These are phyloP conservation scores for Thermoascus crustaceus DNA, from an alignment of 2,329 filamentous ascomycete genomes.

Conservation along the genomic window DNA sequence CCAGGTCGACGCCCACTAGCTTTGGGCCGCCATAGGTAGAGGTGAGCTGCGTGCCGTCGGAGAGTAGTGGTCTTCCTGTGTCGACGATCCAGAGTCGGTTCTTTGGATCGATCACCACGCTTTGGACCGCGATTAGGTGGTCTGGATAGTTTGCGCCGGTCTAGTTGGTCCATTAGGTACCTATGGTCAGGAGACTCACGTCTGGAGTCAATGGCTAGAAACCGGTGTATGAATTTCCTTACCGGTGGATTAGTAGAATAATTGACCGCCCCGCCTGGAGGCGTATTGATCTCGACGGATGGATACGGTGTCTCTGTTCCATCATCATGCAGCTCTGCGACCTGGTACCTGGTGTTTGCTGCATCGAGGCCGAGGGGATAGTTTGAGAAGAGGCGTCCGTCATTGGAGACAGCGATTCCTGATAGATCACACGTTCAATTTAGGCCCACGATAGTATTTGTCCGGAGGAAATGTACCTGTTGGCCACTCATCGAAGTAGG, in stretches of 20 bases:
- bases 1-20: conserved; percentile 41
- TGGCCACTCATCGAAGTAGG: conserved; percentile 45
- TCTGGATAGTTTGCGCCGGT: conserved; percentile 40
- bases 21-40: conserved; percentile 44
- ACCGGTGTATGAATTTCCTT: neutral
- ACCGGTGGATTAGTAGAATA: conserved; percentile 38
- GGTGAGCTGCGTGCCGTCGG: conserved; percentile 37
- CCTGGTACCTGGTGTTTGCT: conserved; percentile 43
- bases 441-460: no score
- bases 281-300: conserved; percentile 38
- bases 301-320: conserved; percentile 40
- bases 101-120: conserved; percentile 43
- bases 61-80: conserved; percentile 40
- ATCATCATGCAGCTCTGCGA: conserved; percentile 40
- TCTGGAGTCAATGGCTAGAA: no score
- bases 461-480: no score
- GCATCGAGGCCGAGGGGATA: conserved; percentile 44
- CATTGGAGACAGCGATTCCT: conserved; percentile 45
- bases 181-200: no score
- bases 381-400: conserved; percentile 45
- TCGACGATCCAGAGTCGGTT: conserved; percentile 49
- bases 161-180: conserved; percentile 36
- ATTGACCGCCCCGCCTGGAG: conserved; percentile 44
- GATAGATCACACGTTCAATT: no score
- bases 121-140: conserved; percentile 46